A percentile compares a stretch with the other conserved stretches of the same genome.
Evolutionary conservation across 305 asterid species (phyloP).

Genomic region (Lippia alba): DNA sequence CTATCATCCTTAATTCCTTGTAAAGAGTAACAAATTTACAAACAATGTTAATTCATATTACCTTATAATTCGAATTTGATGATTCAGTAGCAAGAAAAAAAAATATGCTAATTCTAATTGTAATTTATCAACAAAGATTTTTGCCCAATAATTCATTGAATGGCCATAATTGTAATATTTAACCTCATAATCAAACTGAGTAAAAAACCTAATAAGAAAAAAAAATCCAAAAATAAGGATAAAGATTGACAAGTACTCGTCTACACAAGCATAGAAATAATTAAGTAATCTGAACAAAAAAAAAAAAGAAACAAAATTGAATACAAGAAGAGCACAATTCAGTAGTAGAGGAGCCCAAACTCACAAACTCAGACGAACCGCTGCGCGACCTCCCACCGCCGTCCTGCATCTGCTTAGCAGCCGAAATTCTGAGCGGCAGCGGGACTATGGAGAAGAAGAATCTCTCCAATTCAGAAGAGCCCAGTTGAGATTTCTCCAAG

Average conservation of each 20-base stretch:
- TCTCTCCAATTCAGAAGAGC: constrained; percentile 69
- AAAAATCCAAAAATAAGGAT: too few species aligned
- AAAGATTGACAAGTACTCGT: constrained; percentile 12
- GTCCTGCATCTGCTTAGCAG: constrained; percentile 29
- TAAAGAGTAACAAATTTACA: background rate
- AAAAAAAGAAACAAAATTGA: constrained; percentile 9
- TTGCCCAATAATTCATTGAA: constrained; percentile 9
- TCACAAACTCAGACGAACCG: constrained; percentile 76
- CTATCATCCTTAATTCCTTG: constrained; percentile 38
- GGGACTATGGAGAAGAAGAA: constrained; percentile 77
- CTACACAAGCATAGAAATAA: background rate
- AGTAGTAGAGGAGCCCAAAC: constrained; percentile 85
- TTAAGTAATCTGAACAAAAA: background rate
- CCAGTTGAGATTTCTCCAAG: constrained; percentile 62
- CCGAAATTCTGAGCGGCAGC: constrained; percentile 51
- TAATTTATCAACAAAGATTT: constrained; percentile 7
- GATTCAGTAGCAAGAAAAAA: constrained; percentile 1
- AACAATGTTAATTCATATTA: background rate
- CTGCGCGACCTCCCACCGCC: constrained; percentile 37
- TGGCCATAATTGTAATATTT: background rate
- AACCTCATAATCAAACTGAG: background rate
- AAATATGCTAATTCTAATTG: too few species aligned
- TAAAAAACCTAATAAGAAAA: too few species aligned
- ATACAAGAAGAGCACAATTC: constrained; percentile 86
- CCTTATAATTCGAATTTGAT: background rate